Percentiles rank a stretch among this genome's conserved stretches.
phyloP scores from a whole-genome alignment of 2,329 filamentous ascomycete species.

The Leptoxyphium fumago region DNA sequence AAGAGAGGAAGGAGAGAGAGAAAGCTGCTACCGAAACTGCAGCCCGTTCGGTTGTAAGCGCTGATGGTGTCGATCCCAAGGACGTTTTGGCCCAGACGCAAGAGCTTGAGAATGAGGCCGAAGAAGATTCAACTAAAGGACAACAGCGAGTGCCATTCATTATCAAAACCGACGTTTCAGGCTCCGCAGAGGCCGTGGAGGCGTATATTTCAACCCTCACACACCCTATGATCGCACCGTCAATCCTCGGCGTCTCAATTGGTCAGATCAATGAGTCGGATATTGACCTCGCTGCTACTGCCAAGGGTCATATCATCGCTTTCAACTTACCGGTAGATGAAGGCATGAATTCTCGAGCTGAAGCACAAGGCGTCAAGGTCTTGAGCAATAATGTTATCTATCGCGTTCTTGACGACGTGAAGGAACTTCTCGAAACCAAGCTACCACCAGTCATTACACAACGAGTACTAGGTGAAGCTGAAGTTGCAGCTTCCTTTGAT shows the following conservation, averaged over 20 bases:
- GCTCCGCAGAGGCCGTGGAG: slow-evolving; percentile 80
- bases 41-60: slow-evolving; percentile 8
- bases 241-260: slow-evolving; percentile 61
- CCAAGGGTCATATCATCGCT: slow-evolving; percentile 62
- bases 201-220: slow-evolving; percentile 65
- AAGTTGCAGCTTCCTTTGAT: slow-evolving; percentile 67
- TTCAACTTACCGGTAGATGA: slow-evolving; percentile 67
- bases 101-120: slow-evolving; percentile 25
- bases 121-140: neutral
- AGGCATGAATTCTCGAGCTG: slow-evolving; percentile 51
- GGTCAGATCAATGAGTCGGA: slow-evolving; percentile 75
- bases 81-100: slow-evolving; percentile 15
- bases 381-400: slow-evolving; percentile 82
- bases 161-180: slow-evolving; percentile 83
- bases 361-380: slow-evolving; percentile 57
- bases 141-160: slow-evolving; percentile 59
- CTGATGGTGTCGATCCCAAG: slow-evolving; percentile 15
- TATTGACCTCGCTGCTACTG: slow-evolving; percentile 69
- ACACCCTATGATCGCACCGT: slow-evolving; percentile 67
- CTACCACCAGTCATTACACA: slow-evolving; percentile 52
- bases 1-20: slow-evolving; percentile 48
- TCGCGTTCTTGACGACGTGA: slow-evolving; percentile 59
- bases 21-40: slow-evolving; percentile 29
- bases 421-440: slow-evolving; percentile 50
- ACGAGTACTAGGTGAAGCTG: slow-evolving; percentile 73